phyloP scores from a whole-genome alignment of 1,139 yeast species.

The Protomyces macrosporus region DNA sequence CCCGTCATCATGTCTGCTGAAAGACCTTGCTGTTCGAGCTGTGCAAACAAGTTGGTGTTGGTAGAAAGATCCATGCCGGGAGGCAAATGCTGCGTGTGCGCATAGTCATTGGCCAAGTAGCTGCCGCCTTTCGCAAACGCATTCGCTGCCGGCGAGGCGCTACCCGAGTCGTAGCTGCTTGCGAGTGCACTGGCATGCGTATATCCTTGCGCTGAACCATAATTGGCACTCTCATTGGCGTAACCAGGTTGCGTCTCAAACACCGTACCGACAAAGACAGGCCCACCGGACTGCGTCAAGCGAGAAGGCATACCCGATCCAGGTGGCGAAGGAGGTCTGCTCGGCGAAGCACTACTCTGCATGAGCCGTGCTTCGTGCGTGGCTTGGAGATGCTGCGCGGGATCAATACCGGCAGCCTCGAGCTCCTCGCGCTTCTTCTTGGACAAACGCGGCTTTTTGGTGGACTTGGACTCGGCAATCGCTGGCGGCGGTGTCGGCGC shows the following conservation, averaged over 20 bases:
- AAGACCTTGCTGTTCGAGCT: background rate
- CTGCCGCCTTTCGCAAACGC: background rate
- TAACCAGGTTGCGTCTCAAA: background rate
- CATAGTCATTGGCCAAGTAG: background rate
- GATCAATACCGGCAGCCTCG: slow-evolving; percentile 24
- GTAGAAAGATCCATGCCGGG: background rate
- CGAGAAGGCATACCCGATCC: background rate
- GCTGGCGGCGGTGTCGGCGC: slow-evolving; percentile 30
- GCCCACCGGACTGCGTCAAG: background rate
- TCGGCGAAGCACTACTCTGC: background rate
- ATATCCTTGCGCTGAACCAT: background rate
- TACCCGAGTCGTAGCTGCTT: background rate
- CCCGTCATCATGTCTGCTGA: background rate
- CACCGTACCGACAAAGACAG: background rate
- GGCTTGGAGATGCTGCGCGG: background rate
- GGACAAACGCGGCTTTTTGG: slow-evolving; percentile 31
- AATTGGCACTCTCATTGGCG: background rate
- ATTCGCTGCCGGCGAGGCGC: background rate
- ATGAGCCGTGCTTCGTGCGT: background rate
- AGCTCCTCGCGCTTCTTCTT: slow-evolving; percentile 30
- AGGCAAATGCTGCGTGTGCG: background rate
- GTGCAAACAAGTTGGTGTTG: background rate
- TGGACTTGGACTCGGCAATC: slow-evolving; percentile 31
- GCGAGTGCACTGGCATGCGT: background rate
- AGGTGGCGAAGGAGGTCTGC: background rate